Base-by-base conservation (phyloP, 2,329 filamentous ascomycete species). In the Paraphaeosphaeria minitans region DNA sequence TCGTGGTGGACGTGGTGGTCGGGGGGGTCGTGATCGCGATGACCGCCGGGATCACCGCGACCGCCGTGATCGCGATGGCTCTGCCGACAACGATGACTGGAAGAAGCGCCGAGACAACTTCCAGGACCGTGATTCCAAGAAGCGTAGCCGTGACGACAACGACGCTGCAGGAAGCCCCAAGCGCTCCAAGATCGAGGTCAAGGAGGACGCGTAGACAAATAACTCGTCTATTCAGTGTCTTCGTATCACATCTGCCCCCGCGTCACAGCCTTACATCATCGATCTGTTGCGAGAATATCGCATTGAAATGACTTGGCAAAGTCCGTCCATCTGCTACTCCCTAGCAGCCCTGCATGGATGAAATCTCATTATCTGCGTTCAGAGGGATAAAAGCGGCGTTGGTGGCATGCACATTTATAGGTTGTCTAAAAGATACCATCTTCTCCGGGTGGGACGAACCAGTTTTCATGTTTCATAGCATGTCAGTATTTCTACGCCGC, bases 141-240 rank as follows among this genome's bases (percentile, higher is more conserved):
- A 75, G 69, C 72, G 72, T 68, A 74, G 73, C 24, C 50, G 50
- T 66, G 72, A 70, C 37, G 66, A 68, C 67, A 71, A 70, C 37
- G 66, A 67, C 5, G 69, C 70, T 41, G 60, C 62, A 3, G 60
- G 58, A 33, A 62, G 57, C 54, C 55, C 66, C 47, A 75, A 75
- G 72, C 74, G 74, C 65, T 62, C 62, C 58, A 75, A 75, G 70
- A 42, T 75, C n/a, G 68, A 70, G 65, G 68, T 75, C 63, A 73
- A 72, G 67, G 66, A 74, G 57, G 73, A 75, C 47, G 70, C 66
- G 49, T 73, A 65, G 55, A 58, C 19, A 33, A 12, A 19, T 6
- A 41, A 50, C 22, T 49, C 41, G 43, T 49, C 47, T 69, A 7
- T 83, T 97, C 97, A 55, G 93, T 16, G 43, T 14, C 12, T 14